Evolutionary conservation across 2,329 filamentous ascomycete genomes (phyloP).

Genomic region (Botrytis porri): DNA sequence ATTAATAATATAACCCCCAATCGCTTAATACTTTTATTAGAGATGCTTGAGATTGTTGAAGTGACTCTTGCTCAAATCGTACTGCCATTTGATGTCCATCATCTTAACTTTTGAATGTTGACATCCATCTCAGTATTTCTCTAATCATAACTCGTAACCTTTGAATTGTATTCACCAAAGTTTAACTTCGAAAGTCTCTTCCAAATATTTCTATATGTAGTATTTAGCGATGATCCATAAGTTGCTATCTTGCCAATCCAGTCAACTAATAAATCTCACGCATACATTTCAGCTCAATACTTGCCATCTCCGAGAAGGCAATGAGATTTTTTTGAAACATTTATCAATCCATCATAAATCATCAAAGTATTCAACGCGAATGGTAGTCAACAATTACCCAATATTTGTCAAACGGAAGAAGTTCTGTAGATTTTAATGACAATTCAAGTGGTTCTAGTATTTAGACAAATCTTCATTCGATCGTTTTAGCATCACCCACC

Average conservation of each 20-base stretch:
- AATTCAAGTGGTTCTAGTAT: not conserved
- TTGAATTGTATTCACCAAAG: not conserved
- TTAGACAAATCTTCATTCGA: not conserved
- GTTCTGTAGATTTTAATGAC: too few relatives aligned
- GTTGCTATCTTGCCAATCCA: not conserved
- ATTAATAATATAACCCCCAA: not conserved
- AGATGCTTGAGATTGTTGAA: not conserved
- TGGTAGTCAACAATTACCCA: not conserved
- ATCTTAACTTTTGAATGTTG: not conserved
- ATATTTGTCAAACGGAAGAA: not conserved
- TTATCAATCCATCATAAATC: not conserved
- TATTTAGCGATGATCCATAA: rapidly evolving
- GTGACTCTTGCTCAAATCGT: too few relatives aligned
- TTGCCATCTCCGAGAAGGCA: not conserved
- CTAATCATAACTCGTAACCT: not conserved
- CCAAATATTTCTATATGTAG: too few relatives aligned
- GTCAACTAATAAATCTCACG: not conserved
- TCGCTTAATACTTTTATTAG: not conserved
- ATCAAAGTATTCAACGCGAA: not conserved
- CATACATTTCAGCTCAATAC: not conserved
- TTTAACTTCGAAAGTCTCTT: not conserved
- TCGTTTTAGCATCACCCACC: not conserved
- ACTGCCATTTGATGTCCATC: not conserved
- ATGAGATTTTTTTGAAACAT: not conserved
- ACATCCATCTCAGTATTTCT: not conserved